phyloP scores from a whole-genome alignment of 1,284 basidiomycete genomes.

The Ustilago curta region DNA sequence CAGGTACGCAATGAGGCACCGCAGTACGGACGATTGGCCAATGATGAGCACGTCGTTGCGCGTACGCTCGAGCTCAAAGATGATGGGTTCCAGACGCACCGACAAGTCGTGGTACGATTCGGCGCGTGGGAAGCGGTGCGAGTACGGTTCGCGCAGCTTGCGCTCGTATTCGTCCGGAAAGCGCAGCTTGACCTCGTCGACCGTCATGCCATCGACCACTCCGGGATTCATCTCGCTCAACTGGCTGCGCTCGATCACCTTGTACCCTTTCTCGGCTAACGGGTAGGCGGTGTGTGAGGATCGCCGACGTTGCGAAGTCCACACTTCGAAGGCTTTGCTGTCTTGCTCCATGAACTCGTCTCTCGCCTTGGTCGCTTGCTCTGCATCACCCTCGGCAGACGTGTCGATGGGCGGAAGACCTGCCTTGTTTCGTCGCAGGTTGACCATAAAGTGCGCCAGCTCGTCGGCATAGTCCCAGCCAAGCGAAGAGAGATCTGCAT shows the following conservation, averaged over 20 bases:
- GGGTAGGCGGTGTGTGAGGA: slow-evolving; percentile 97
- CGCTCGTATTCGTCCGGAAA: slow-evolving; percentile 95
- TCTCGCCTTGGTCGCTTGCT: slow-evolving; percentile 19
- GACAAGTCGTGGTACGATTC: slow-evolving; percentile 84
- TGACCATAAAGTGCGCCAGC: slow-evolving; percentile 66
- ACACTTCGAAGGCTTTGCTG: slow-evolving; percentile 76
- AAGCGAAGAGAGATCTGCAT: slow-evolving; percentile 92
- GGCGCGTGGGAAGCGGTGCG: slow-evolving; percentile 76
- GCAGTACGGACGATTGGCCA: slow-evolving; percentile 94
- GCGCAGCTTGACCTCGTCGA: slow-evolving; percentile 86
- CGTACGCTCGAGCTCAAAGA: slow-evolving; percentile 84
- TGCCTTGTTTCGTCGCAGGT: slow-evolving; percentile 53
- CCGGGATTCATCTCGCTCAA: slow-evolving; percentile 96
- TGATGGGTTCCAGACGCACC: slow-evolving; percentile 77
- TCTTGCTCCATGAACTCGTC: slow-evolving; percentile 41
- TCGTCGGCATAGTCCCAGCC: slow-evolving; percentile 94
- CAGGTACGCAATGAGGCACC: slow-evolving; percentile 78
- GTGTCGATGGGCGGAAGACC: slow-evolving; percentile 30
- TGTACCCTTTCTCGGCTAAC: slow-evolving; percentile 77
- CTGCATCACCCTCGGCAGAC: neutral
- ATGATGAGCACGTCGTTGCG: slow-evolving; percentile 76
- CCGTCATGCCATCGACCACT: slow-evolving; percentile 85
- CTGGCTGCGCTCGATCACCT: slow-evolving; percentile 90
- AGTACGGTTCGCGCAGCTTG: slow-evolving; percentile 91
- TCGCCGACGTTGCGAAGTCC: slow-evolving; percentile 92